Evolutionary conservation across 2,329 filamentous ascomycete genomes (phyloP).

Genomic region (Phaeosphaeriaceae sp.): DNA sequence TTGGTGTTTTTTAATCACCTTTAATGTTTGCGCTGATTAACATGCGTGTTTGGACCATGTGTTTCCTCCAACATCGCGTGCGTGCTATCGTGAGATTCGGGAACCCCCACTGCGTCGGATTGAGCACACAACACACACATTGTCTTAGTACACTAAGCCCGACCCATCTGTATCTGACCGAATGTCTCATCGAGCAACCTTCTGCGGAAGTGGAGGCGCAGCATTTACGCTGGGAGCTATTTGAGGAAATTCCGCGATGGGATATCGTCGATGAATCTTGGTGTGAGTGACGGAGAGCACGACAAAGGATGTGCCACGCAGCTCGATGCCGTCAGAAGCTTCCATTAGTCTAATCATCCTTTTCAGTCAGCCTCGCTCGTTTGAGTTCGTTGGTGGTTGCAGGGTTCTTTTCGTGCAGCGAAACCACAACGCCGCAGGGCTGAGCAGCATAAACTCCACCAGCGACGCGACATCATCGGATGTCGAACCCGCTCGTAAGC

Average conservation of each 20-base stretch:
- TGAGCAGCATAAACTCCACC: constrained; percentile 15
- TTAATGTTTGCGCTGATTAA: constrained; percentile 3
- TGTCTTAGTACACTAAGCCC: neutral
- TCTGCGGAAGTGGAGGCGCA: constrained; percentile 3
- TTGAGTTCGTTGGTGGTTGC: constrained; percentile 38
- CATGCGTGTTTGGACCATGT: neutral
- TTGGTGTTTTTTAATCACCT: neutral
- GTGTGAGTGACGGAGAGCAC: constrained; percentile 4
- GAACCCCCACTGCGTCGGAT: neutral
- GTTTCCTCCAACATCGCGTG: neutral
- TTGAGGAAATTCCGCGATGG: neutral
- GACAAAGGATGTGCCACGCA: constrained; percentile 17
- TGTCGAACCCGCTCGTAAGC: neutral
- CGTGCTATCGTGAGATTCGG: neutral
- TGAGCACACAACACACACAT: neutral
- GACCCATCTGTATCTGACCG: neutral
- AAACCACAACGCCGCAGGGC: constrained; percentile 22
- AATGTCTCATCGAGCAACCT: neutral
- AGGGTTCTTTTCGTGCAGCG: constrained; percentile 24
- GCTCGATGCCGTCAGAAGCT: constrained; percentile 21
- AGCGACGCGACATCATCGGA: constrained; percentile 5
- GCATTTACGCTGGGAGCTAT: constrained; percentile 7
- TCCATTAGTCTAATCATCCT: constrained; percentile 21
- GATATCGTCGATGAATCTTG: constrained; percentile 10
- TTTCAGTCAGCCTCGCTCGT: constrained; percentile 38